Percentiles rank a stretch among this genome's conserved stretches.
These are phyloP conservation scores for Phytophthora sansomeana DNA, from an alignment of 352 stramenopile genomes.

Conservation along the genomic window DNA sequence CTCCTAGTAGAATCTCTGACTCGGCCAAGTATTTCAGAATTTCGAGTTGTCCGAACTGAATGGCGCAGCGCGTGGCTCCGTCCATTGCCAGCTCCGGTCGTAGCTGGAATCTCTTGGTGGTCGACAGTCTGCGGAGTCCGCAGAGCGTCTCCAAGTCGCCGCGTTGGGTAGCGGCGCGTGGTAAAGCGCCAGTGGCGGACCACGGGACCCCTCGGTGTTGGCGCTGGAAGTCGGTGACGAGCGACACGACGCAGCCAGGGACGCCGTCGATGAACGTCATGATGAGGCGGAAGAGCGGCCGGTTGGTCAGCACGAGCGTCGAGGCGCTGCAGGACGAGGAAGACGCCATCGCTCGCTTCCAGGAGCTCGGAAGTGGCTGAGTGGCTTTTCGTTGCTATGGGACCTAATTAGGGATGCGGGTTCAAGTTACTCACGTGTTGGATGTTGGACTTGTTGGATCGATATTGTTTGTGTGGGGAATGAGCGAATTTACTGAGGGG, in stretches of 20 bases:
- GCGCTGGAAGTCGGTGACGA: conserved; percentile 22
- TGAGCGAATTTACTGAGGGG: too few species aligned
- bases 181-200: conserved; percentile 33
- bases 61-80: conserved; percentile 33
- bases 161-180: conserved; percentile 31
- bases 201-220: conserved; percentile 19
- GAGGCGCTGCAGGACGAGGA: conserved; percentile 1
- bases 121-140: conserved; percentile 25
- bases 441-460: background rate
- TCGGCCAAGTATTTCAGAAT: conserved; percentile 37
- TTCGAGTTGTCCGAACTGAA: conserved; percentile 37
- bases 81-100: conserved; percentile 35
- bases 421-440: too few species aligned
- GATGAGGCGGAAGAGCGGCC: conserved; percentile 36
- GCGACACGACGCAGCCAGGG: conserved; percentile 28
- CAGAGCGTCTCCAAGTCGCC: conserved; percentile 36
- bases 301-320: conserved; percentile 39
- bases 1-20: conserved; percentile 10
- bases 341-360: too few species aligned
- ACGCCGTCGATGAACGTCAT: conserved; percentile 48
- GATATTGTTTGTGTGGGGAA: too few species aligned
- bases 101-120: conserved; percentile 29
- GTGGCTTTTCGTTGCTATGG: background rate
- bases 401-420: background rate
- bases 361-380: background rate